Conservation (phyloP, 768 basidiomycete species). For the Suillus variegatus region DNA sequence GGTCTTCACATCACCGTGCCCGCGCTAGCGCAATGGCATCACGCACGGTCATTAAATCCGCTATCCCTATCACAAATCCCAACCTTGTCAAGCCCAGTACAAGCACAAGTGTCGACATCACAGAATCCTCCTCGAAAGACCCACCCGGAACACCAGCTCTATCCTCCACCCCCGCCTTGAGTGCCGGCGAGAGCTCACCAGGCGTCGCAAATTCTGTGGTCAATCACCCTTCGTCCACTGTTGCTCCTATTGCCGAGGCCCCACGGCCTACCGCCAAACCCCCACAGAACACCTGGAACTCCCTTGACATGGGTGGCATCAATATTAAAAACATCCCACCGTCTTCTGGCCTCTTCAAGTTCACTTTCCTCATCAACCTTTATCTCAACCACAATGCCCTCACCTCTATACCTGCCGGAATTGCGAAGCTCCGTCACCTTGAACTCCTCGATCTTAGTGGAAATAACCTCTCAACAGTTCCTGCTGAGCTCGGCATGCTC, state of each 20-base stretch:
- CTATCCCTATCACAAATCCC: slow-evolving; percentile 91
- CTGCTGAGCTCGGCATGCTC: slow-evolving; percentile 89
- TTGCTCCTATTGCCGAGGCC: slow-evolving; percentile 69
- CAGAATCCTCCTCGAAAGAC: slow-evolving; percentile 26
- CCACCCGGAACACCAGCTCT: slow-evolving; percentile 29
- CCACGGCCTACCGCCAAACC: slow-evolving; percentile 67
- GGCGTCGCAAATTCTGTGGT: slow-evolving; percentile 33
- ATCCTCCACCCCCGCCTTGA: slow-evolving; percentile 30
- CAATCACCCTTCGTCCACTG: slow-evolving; percentile 76
- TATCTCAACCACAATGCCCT: slow-evolving; percentile 97
- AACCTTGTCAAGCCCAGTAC: slow-evolving; percentile 57
- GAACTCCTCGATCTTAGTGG: slow-evolving; percentile 90
- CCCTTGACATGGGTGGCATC: slow-evolving; percentile 95
- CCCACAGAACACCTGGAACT: slow-evolving; percentile 81
- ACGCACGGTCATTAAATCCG: slow-evolving; percentile 81
- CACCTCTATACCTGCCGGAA: slow-evolving; percentile 74
- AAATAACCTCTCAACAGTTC: slow-evolving; percentile 77
- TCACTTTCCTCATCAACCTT: slow-evolving; percentile 91
- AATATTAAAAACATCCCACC: slow-evolving; percentile 88
- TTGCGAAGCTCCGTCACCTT: slow-evolving; percentile 81
- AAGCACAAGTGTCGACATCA: slow-evolving; percentile 25
- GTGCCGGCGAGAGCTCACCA: slow-evolving; percentile 37
- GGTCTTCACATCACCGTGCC: slow-evolving; percentile 92
- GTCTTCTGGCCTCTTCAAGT: slow-evolving; percentile 73
- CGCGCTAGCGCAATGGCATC: slow-evolving; percentile 94